Evolutionary conservation across 768 basidiomycete species (phyloP).

Genomic region (Lentinus brumalis): DNA sequence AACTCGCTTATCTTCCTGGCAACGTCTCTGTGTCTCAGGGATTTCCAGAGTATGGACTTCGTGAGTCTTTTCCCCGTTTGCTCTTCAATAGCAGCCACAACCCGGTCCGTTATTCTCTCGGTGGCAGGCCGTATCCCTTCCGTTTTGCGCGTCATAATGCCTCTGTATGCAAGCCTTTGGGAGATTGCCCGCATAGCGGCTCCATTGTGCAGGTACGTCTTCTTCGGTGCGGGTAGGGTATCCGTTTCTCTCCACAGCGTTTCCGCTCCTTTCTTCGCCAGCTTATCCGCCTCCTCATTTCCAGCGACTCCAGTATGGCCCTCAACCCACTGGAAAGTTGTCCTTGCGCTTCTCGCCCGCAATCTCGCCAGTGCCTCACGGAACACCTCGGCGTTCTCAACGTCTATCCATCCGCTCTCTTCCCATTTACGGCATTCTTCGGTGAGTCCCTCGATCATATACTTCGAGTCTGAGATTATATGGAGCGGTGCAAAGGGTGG

Average conservation of each 20-base stretch:
- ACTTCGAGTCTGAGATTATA: conserved; percentile 25
- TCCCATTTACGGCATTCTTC: not conserved
- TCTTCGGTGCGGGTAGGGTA: not conserved
- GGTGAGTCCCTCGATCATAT: conserved; percentile 21
- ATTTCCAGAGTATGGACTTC: not conserved
- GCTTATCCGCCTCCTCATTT: conserved; percentile 16
- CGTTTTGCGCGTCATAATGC: too few species aligned
- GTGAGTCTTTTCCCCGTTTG: too few species aligned
- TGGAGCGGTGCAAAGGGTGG: conserved; percentile 3
- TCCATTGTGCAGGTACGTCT: not conserved
- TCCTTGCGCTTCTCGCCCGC: not conserved
- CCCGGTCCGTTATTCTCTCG: too few species aligned
- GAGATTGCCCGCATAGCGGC: not conserved
- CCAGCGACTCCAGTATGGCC: conserved; percentile 12
- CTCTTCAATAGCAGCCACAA: too few species aligned
- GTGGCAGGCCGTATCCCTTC: too few species aligned
- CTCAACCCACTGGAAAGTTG: conserved; percentile 18
- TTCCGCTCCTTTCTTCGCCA: not conserved
- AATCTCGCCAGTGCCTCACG: not conserved
- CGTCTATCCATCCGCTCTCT: conserved; percentile 3
- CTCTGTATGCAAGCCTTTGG: too few species aligned
- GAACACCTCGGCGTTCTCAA: not conserved
- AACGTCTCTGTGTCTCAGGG: not conserved
- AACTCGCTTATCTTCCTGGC: not conserved
- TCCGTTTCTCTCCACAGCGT: not conserved